Conservation (phyloP, 768 basidiomycete genomes). For the Phlebiopsis flavidoalba region DNA sequence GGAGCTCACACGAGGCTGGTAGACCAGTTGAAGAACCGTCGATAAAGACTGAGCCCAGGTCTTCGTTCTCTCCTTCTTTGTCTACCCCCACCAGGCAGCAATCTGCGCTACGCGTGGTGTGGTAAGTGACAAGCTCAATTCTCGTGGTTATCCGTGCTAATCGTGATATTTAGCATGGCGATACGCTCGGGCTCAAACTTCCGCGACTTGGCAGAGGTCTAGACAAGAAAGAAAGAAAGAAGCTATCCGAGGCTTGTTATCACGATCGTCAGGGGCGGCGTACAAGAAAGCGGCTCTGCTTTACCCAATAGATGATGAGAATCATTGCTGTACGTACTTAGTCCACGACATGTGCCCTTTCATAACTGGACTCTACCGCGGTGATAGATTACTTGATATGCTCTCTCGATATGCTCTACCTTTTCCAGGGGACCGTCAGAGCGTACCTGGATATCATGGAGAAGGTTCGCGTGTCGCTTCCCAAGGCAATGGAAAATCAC, state of each 20-base stretch:
- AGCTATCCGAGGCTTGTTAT: conserved; percentile 12
- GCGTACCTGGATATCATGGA: conserved; percentile 5
- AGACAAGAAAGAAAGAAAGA: background rate
- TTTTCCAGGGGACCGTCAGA: background rate
- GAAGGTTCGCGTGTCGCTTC: conserved; percentile 8
- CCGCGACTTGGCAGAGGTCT: background rate
- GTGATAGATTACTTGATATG: conserved; percentile 10
- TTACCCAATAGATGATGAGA: conserved; percentile 11
- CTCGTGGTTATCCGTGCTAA: too few species aligned
- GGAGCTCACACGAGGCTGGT: background rate
- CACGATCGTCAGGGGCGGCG: conserved; percentile 3
- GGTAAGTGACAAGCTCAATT: too few species aligned
- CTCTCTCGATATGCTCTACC: conserved; percentile 3
- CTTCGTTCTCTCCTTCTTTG: conserved; percentile 6
- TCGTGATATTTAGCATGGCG: background rate
- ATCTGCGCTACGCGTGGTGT: too few species aligned
- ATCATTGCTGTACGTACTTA: background rate
- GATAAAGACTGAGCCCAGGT: conserved; percentile 3
- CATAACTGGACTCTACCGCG: too few species aligned
- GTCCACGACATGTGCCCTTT: too few species aligned
- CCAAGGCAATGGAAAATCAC: conserved; percentile 8
- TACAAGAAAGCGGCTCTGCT: background rate
- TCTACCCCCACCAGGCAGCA: too few species aligned
- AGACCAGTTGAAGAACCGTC: background rate
- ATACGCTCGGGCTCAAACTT: background rate